Evolutionary conservation across 306 rosid species (phyloP).

Genomic region (Quercus agrifolia): DNA sequence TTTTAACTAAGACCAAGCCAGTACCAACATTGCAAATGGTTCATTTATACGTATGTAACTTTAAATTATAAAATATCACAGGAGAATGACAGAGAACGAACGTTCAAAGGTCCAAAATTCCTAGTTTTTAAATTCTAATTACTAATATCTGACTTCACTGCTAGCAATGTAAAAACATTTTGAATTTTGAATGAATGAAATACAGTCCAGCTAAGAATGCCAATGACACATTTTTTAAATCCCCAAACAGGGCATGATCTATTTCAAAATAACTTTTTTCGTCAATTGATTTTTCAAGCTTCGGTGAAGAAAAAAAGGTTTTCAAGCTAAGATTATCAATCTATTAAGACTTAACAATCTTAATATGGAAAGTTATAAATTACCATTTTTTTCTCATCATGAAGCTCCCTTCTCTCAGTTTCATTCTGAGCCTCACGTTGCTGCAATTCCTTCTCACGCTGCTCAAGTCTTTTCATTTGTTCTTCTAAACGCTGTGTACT

Average conservation of each 20-base stretch:
- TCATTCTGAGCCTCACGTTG: conserved; percentile 44
- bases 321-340: not conserved
- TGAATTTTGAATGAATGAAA: not conserved
- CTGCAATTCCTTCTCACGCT: conserved; percentile 46
- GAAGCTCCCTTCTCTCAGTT: conserved; percentile 46
- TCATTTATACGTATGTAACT: not conserved
- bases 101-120: not conserved
- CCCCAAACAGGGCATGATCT: not conserved
- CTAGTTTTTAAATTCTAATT: not conserved
- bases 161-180: not conserved
- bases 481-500: conserved; percentile 37
- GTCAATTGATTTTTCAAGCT: not conserved
- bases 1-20: too few relatives aligned
- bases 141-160: not conserved
- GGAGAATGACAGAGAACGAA: not conserved
- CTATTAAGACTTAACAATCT: not conserved
- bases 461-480: conserved; percentile 42
- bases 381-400: conserved; percentile 55
- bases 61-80: not conserved
- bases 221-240: not conserved
- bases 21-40: too few relatives aligned
- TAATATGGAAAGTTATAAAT: not conserved
- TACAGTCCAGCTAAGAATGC: not conserved
- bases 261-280: not conserved
- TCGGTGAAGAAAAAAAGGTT: not conserved